Evolutionary conservation across 2,329 filamentous ascomycete species (phyloP), one percentile per base, ranked within the genome.

Genomic region (Fusarium miscanthi): DNA sequence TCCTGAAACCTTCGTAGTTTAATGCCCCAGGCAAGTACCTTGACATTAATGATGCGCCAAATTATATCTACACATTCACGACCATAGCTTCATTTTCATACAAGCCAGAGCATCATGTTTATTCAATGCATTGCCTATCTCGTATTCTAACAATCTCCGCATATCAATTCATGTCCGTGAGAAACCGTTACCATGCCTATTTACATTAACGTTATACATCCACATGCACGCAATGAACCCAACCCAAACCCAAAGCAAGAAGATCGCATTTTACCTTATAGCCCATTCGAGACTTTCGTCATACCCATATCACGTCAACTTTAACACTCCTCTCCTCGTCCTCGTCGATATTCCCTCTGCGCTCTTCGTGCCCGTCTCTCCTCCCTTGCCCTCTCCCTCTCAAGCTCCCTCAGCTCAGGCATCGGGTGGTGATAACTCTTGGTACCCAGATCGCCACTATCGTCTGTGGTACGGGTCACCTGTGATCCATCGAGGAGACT

Each of bases 381-480:
- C 72, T 81, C 80, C 48, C 81, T 73, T 35, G 79, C 76, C 30
- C 80, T 70, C 72, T 80, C 78, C 73, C 75, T 77, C 69, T 77
- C 72, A 67, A 80, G 66, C 76, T 81, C 80, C 74, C 67, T 82
- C 72, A 88, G 77, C 70, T 88, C 87, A 5, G 88, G 88, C 78
- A 89, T 87, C 41, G 85, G 80, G 73, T 89, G 87, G 72, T 83
- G 83, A 76, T 90, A 89, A 41, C 87, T 85, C 84, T 89, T 89
- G 73, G 87, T 89, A 35, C 88, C 88, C 13, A 86, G 73, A 5
- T 89, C 87, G 77, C 85, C 86, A 48, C 80, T 77, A 79, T 79
- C 64, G 77, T 79, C 63, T 7, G 84, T 84, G 76, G 84, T 85
- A 62, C 82, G 80, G 21, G 70, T 67, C 58, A 74, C 46, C 42